Evolutionary conservation across 2,329 filamentous ascomycete genomes (phyloP), one percentile per base, ranked within the genome.

Genomic region (Aspergillus terreus): DNA sequence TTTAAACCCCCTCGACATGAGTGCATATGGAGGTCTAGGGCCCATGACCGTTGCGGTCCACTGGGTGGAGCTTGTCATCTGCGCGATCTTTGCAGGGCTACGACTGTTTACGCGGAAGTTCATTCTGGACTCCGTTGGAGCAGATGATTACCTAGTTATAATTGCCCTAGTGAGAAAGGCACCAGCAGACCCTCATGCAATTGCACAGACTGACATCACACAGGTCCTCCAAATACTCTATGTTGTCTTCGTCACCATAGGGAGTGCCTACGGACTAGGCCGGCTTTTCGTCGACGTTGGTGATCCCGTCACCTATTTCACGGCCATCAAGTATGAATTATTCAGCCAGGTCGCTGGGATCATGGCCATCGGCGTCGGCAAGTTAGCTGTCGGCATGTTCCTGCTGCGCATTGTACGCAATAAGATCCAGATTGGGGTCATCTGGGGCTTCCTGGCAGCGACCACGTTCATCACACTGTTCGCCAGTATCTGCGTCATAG

Each of bases 41-140:
- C 60, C 56, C 17, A 63, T 63, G 60, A 53, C 53, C 38, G 60
- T 61, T 48, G 59, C 54, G 4, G 58, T 61, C 25, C 56, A 59
- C 17, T 61, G 59, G 59, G 19, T 55, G 15, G 51, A 57, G 30
- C 51, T 50, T 4, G 19, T 62, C 4, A 40, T 62, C 10, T 53
- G 59, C 41, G 44, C 57, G 7, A 4, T 60, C 23, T 60, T 60
- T 17, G 58, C 58, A 4, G 53, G 33, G 23, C 52, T 62, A 9
- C 42, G 59, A 12, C 46, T 42, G 14, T 42, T 58, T 42, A 61
- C 59, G n/a, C 54, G 59, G 35, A 59, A 58, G 25, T 38, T 41
- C 10, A 58, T 61, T 15, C 40, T 61, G 2, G 57, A 60, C 25
- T 47, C 57, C 21, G 47, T 61, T n/a, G 59, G 59, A 11, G 10